Conservation (phyloP, 108 stramenopile species). For the Pseudonitzschia multiseries region DNA sequence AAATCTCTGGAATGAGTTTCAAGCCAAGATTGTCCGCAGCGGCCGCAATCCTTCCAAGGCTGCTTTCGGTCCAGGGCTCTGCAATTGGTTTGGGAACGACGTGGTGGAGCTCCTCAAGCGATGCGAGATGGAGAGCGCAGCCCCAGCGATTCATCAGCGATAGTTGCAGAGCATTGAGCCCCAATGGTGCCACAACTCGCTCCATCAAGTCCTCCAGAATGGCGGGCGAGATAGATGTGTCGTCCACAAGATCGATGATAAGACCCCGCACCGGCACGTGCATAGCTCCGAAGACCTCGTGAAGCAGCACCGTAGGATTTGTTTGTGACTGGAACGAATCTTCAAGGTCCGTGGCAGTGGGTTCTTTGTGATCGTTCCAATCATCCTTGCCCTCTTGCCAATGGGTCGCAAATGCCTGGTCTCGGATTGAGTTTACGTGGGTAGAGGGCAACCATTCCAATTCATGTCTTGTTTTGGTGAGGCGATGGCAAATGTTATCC, state of each 20-base stretch:
- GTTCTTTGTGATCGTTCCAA: not conserved
- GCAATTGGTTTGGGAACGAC: not conserved
- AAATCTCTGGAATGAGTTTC: slow-evolving; percentile 42
- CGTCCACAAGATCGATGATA: slow-evolving; percentile 11
- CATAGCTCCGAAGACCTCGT: not conserved
- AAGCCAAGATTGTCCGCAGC: slow-evolving; percentile 10
- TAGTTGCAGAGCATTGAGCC: slow-evolving; percentile 11
- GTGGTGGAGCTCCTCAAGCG: slow-evolving; percentile 4
- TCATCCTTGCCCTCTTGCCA: not conserved
- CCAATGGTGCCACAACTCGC: slow-evolving; percentile 2
- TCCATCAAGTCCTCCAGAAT: slow-evolving; percentile 10
- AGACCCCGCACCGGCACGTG: not conserved
- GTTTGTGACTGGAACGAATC: not conserved
- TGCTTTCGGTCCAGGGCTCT: not conserved
- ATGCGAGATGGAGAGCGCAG: not conserved
- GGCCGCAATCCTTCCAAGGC: not conserved
- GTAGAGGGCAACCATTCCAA: not conserved
- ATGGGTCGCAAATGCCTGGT: not conserved
- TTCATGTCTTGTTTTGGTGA: slow-evolving; percentile 7
- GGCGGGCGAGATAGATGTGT: not conserved
- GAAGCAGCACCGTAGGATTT: not conserved
- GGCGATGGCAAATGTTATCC: slow-evolving; percentile 1
- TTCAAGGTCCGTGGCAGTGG: not conserved
- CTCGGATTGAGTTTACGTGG: not conserved
- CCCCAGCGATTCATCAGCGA: slow-evolving; percentile 15